A percentile compares a stretch with the other conserved stretches of the same genome.
phyloP scores from a whole-genome alignment of 2,329 filamentous ascomycete species.

The Sporothrix mexicana region DNA sequence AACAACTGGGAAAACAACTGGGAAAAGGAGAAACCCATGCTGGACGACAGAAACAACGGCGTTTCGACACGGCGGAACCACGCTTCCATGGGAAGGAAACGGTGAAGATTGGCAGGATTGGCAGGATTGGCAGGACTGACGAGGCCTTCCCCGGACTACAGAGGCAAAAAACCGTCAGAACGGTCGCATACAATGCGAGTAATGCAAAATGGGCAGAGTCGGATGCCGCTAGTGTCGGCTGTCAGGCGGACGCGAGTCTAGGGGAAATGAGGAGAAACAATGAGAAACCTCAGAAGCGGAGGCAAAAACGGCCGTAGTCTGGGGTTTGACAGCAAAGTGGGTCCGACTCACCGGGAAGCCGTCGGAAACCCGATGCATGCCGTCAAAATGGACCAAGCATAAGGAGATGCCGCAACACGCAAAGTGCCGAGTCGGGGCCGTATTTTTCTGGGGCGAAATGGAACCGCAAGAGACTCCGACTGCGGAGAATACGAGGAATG shows the following conservation, averaged over 20 bases:
- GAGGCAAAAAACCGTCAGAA: neutral
- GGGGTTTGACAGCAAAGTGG: neutral
- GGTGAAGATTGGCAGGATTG: neutral
- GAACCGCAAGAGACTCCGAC: neutral
- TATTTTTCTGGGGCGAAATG: neutral
- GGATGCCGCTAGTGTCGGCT: constrained; percentile 15
- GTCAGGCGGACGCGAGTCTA: neutral
- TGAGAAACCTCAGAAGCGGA: neutral
- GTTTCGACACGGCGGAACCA: too few relatives aligned
- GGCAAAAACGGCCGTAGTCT: neutral
- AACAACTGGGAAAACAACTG: neutral
- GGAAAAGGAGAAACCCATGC: neutral
- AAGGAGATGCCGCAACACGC: neutral
- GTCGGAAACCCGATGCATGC: constrained; percentile 13
- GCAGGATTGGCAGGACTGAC: too few relatives aligned
- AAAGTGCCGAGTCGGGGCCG: constrained; percentile 6
- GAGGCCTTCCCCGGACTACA: neutral
- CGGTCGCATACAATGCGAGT: too few relatives aligned
- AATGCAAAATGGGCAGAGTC: neutral
- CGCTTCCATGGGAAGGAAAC: neutral
- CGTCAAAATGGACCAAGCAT: neutral
- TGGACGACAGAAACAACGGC: neutral
- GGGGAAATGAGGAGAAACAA: constrained; percentile 15
- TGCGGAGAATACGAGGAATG: neutral
- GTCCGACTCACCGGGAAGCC: neutral